Evolutionary conservation across 1,284 basidiomycete genomes (phyloP).

Genomic region (Cryptococcus neoformans): DNA sequence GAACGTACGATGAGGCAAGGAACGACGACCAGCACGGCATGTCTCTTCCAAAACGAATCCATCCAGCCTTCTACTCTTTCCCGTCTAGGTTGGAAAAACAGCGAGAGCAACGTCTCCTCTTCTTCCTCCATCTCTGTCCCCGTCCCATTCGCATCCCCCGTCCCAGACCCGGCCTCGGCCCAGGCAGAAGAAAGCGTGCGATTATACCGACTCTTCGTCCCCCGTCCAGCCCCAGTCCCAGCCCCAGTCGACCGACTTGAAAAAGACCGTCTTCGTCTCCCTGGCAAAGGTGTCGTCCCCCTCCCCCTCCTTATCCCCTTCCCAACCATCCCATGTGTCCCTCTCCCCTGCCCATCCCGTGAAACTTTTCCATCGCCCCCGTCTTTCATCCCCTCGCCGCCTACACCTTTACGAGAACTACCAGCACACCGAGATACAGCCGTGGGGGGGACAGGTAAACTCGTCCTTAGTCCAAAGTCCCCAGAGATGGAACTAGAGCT

Average conservation of each 20-base stretch:
- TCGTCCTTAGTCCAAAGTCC: too few relatives aligned
- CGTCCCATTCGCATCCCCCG: too few relatives aligned
- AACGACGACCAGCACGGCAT: conserved; percentile 52
- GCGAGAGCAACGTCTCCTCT: conserved; percentile 20
- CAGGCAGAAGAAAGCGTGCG: conserved; percentile 22
- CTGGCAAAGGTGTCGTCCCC: background rate
- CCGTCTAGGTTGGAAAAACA: conserved; percentile 48
- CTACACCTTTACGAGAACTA: too few relatives aligned
- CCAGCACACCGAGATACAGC: too few relatives aligned
- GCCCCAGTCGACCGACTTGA: background rate
- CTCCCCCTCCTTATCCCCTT: background rate
- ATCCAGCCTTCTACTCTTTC: conserved; percentile 53
- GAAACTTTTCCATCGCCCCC: too few relatives aligned
- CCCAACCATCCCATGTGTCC: too few relatives aligned
- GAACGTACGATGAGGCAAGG: conserved; percentile 52
- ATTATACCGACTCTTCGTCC: conserved; percentile 13
- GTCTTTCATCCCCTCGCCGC: too few relatives aligned
- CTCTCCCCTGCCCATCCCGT: too few relatives aligned
- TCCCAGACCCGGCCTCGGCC: background rate
- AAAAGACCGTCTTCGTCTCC: background rate
- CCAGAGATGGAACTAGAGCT: background rate
- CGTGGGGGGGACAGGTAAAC: too few relatives aligned
- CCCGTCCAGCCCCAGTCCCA: conserved; percentile 10
- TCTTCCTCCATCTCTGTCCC: conserved; percentile 2
- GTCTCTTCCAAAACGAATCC: conserved; percentile 53